phyloP scores from a whole-genome alignment of 352 stramenopile species.

The Globisporangium yorkense region DNA sequence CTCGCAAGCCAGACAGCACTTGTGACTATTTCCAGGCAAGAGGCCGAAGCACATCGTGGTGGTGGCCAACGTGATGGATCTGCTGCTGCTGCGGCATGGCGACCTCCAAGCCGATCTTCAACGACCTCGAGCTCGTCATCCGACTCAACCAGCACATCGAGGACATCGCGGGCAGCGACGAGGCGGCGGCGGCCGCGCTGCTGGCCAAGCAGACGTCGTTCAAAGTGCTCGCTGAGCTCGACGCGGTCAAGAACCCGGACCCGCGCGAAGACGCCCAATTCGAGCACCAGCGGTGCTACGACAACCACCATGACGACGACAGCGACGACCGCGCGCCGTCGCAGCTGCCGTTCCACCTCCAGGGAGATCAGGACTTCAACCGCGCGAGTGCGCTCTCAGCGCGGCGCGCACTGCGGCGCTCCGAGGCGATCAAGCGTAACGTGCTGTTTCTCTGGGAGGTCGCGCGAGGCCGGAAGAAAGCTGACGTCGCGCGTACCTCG shows the following conservation, averaged over 20 bases:
- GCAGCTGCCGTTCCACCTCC: conserved; percentile 66
- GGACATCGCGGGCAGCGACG: conserved; percentile 19
- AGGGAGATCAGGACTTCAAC: conserved; percentile 65
- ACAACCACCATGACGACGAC: conserved; percentile 16
- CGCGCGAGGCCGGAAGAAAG: conserved; percentile 33
- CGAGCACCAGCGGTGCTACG: conserved; percentile 42
- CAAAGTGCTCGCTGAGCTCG: conserved; percentile 64
- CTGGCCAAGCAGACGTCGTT: conserved; percentile 51
- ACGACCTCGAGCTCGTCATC: conserved; percentile 65
- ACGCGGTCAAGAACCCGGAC: conserved; percentile 33
- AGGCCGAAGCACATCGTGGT: too few relatives aligned
- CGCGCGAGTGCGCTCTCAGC: conserved; percentile 48
- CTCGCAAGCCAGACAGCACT: too few relatives aligned
- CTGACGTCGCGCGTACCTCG: conserved; percentile 10
- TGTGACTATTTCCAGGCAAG: too few relatives aligned
- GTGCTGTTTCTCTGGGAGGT: conserved; percentile 69
- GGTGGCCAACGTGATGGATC: background rate
- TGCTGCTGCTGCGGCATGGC: conserved; percentile 2
- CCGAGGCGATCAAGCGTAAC: conserved; percentile 29
- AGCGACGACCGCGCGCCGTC: conserved; percentile 1
- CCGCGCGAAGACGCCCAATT: conserved; percentile 52
- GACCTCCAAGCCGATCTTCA: conserved; percentile 54
- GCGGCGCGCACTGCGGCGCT: conserved; percentile 46
- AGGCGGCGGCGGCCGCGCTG: conserved; percentile 15
- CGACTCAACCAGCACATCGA: conserved; percentile 70